These are phyloP conservation scores for Dioscorea alata DNA, from an alignment of 106 monocot species.

Conservation along the genomic window DNA sequence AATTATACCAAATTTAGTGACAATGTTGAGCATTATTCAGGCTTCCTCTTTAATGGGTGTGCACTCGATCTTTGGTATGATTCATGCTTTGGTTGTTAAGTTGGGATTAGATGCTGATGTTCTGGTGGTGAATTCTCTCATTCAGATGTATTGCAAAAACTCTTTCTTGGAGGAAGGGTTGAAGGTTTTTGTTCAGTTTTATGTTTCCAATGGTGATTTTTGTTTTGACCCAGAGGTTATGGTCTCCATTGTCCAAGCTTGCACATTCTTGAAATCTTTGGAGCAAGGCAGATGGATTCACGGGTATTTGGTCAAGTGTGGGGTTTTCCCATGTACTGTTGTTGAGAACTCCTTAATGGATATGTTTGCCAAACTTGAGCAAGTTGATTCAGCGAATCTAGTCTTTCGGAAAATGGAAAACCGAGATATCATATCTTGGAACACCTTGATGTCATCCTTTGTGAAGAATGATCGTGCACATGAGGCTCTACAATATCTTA, in stretches of 20 bases:
- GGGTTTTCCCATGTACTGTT: slow-evolving; percentile 19
- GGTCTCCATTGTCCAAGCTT: slow-evolving; percentile 23
- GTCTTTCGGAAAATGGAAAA: slow-evolving; percentile 22
- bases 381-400: slow-evolving; percentile 11
- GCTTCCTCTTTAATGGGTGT: slow-evolving; percentile 35
- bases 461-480: slow-evolving; percentile 13
- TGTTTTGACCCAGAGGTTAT: slow-evolving; percentile 10
- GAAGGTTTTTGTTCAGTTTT: slow-evolving; percentile 16
- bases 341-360: slow-evolving; percentile 35
- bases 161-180: slow-evolving; percentile 23
- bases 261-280: slow-evolving; percentile 17
- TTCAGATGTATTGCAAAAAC: slow-evolving; percentile 47
- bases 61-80: slow-evolving; percentile 6
- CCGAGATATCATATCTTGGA: slow-evolving; percentile 39
- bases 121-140: slow-evolving; percentile 29
- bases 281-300: slow-evolving; percentile 22
- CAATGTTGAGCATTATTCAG: slow-evolving; percentile 35
- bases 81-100: slow-evolving; percentile 24
- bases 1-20: slow-evolving; percentile 32
- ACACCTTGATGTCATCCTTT: slow-evolving; percentile 35
- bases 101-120: slow-evolving; percentile 13
- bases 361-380: slow-evolving; percentile 23
- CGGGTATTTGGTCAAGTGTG: slow-evolving; percentile 29
- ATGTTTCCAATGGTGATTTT: neutral
- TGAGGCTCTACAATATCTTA: slow-evolving; percentile 23